Conservation (phyloP, 2,329 filamentous ascomycete genomes). For the Sporothrix protearum region DNA sequence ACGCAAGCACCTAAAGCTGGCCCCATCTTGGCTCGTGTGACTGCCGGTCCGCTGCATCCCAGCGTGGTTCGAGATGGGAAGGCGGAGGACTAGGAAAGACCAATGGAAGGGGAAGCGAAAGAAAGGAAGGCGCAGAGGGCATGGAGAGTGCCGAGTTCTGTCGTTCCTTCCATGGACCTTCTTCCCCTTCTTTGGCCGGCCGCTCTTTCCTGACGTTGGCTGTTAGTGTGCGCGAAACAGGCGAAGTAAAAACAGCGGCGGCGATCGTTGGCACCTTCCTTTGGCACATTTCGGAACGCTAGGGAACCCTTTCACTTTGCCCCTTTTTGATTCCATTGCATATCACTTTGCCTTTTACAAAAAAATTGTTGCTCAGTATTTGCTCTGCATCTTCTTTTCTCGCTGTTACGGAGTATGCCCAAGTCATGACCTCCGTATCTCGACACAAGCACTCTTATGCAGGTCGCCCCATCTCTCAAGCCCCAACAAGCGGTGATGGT, state of each 20-base stretch:
- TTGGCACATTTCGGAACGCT: background rate
- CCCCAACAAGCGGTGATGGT: slow-evolving; percentile 23
- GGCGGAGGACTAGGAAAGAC: background rate
- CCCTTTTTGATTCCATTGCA: background rate
- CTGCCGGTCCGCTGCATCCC: slow-evolving; percentile 17
- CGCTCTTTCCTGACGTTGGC: slow-evolving; percentile 1
- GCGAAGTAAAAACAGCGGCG: background rate
- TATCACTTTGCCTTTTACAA: too few relatives aligned
- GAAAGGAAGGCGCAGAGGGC: background rate
- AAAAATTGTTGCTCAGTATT: too few relatives aligned
- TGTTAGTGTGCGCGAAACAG: background rate
- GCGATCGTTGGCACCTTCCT: background rate
- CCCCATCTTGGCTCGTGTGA: slow-evolving; percentile 2
- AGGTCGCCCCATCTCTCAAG: background rate
- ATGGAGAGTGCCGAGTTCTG: background rate
- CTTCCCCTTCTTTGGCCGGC: slow-evolving; percentile 2
- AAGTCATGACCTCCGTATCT: background rate
- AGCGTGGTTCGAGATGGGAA: background rate
- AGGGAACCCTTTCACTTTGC: background rate
- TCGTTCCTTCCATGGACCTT: slow-evolving; percentile 10
- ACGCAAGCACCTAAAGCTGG: slow-evolving; percentile 4
- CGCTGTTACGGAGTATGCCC: too few relatives aligned
- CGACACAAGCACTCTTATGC: background rate
- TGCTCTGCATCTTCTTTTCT: background rate
- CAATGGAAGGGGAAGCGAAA: background rate